These are phyloP conservation scores for Candida insectorum DNA, from an alignment of 805 yeast genomes.

Conservation along the genomic window DNA sequence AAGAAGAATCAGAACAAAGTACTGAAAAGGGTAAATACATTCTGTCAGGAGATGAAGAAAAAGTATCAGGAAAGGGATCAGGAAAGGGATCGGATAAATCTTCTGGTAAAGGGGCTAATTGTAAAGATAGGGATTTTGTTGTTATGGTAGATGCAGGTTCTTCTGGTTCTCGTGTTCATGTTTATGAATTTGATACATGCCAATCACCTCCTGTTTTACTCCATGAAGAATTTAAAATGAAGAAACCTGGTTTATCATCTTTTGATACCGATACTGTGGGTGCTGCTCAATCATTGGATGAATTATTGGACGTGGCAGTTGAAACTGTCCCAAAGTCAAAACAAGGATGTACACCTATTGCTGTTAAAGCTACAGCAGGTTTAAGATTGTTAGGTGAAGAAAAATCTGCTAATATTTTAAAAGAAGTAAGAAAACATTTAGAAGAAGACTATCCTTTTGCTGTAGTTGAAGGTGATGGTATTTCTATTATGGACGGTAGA, in stretches of 20 bases:
- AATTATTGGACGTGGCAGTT: slow-evolving; percentile 73
- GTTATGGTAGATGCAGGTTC: slow-evolving; percentile 98
- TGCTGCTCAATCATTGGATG: slow-evolving; percentile 89
- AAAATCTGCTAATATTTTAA: slow-evolving; percentile 67
- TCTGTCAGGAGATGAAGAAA: neutral
- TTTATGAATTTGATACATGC: slow-evolving; percentile 88
- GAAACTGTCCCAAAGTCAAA: slow-evolving; percentile 68
- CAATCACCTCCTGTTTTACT: slow-evolving; percentile 77
- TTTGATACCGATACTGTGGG: slow-evolving; percentile 75
- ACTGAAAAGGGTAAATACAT: slow-evolving; percentile 2
- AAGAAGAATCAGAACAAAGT: neutral
- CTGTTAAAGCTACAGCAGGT: slow-evolving; percentile 98
- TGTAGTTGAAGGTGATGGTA: slow-evolving; percentile 81
- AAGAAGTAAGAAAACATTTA: slow-evolving; percentile 72
- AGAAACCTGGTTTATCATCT: slow-evolving; percentile 87
- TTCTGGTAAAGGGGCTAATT: slow-evolving; percentile 10
- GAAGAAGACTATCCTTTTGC: slow-evolving; percentile 87
- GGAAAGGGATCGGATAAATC: slow-evolving; percentile 1
- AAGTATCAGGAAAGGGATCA: too few relatives aligned
- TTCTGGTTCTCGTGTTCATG: slow-evolving; percentile 93
- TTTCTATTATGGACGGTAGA: slow-evolving; percentile 91
- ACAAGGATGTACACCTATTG: slow-evolving; percentile 85
- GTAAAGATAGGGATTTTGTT: slow-evolving; percentile 60
- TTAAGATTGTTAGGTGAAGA: slow-evolving; percentile 78
- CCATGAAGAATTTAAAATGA: slow-evolving; percentile 80